Evolutionary conservation across 768 basidiomycete genomes (phyloP), one percentile per base, ranked within the genome.

Genomic region (Scleroderma citrinum): DNA sequence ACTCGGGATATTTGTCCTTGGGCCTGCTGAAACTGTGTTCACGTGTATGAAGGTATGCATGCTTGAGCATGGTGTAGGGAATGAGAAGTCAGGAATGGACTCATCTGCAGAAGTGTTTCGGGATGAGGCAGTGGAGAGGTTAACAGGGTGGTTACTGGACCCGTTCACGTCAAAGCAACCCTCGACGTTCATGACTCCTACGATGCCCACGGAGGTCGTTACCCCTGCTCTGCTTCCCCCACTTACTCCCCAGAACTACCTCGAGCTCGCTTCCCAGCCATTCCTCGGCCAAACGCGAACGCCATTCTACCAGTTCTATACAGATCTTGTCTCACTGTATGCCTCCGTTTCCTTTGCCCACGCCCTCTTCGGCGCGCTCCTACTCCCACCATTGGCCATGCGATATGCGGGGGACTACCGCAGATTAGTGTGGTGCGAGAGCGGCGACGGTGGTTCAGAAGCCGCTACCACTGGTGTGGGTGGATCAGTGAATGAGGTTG

Each of bases 301-400:
- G 0, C 91, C 93, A 0, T 97, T 97, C 73, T 96, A 82, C 71
- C 92, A 95, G 64, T 91, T 87, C 59, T 98, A 92, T 69, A 87
- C 86, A 13, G 93, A 96, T 66, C 85, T 96, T 61, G 74, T 95
- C 48, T 83, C 80, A 1, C 70, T 97, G n/a, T 98, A 94, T 67
- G 88, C 91, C 59, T 79, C 91, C 3, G 82, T 92, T 56, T 97
- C 94, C 7, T 94, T 94, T 65, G 79, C 83, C 2, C 82, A 97
- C 59, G 74, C 76, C 0, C 65, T 81, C 1, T 98, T 98, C 59
- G 81, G 78, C 12, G 72, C 76, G 2, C 74, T 95, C 12, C 75
- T 96, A 13, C 73, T 94, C 7, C 80, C 87, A 0, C 86, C 92
- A 0, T 73, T 84, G 10, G 76, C 89, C 3, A 85, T 87, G 81